Percentiles rank a stretch among this genome's conserved stretches.
Evolutionary conservation across 345 rosid genomes (phyloP).

Genomic region (Sapria himalayana): DNA sequence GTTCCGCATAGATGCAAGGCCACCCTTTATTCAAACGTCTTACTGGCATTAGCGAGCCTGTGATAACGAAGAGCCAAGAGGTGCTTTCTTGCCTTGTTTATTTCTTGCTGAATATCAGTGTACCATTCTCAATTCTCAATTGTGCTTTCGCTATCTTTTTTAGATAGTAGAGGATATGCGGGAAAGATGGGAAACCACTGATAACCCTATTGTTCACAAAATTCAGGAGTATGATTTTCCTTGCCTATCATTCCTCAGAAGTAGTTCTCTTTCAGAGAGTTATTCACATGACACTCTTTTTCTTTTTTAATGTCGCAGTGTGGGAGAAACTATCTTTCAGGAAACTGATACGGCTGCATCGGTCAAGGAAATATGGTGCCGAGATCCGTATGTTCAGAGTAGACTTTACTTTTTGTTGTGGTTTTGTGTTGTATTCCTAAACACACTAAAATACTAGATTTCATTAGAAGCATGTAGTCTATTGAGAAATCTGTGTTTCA

Average conservation of each 20-base stretch:
- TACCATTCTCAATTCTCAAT: too few species aligned
- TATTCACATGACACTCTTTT: conserved; percentile 5
- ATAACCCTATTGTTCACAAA: conserved; percentile 78
- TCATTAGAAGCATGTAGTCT: too few species aligned
- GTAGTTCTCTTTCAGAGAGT: background rate
- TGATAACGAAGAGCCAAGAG: conserved; percentile 78
- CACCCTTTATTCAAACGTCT: conserved; percentile 49
- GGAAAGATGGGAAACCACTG: conserved; percentile 97
- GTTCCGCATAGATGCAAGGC: conserved; percentile 36
- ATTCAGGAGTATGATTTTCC: conserved; percentile 63
- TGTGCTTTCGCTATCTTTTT: too few species aligned
- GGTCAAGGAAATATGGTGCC: conserved; percentile 53
- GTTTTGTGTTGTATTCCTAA: too few species aligned
- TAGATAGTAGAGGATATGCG: conserved; percentile 85
- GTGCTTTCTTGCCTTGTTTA: conserved; percentile 14
- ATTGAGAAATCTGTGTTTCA: too few species aligned
- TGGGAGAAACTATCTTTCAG: conserved; percentile 50
- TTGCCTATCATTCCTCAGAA: background rate
- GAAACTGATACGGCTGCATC: conserved; percentile 89
- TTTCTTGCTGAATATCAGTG: too few species aligned
- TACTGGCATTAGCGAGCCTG: conserved; percentile 63
- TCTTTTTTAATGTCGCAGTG: conserved; percentile 58
- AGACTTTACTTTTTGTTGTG: too few species aligned
- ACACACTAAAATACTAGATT: too few species aligned
- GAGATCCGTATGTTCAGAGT: conserved; percentile 82